Evolutionary conservation across 257 asterid species (phyloP).

Genomic region (Nicotiana sylvestris): DNA sequence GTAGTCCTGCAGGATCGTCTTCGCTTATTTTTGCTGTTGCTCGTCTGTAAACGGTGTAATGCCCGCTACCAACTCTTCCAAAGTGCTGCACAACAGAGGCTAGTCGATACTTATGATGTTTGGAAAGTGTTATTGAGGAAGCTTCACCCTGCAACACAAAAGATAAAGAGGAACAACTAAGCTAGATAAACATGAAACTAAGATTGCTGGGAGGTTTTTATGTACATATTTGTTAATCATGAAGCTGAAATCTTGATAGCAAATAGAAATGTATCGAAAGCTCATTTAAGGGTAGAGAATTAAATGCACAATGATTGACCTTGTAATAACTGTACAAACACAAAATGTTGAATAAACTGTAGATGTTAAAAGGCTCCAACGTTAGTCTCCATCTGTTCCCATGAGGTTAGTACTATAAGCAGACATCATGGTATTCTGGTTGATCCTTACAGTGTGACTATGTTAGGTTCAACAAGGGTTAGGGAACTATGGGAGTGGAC

Average conservation of each 20-base stretch:
- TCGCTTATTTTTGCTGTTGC: conserved; percentile 40
- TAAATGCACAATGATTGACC: not conserved
- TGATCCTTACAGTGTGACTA: not conserved
- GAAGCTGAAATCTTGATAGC: not conserved
- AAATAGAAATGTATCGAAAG: not conserved
- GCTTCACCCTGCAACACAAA: conserved; percentile 26
- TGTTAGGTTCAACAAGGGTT: not conserved
- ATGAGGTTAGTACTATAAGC: not conserved
- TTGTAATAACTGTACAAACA: not conserved
- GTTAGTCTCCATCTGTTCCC: not conserved
- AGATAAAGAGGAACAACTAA: not conserved
- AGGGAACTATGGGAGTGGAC: not conserved
- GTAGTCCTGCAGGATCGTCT: conserved; percentile 41
- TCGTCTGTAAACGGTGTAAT: conserved; percentile 79
- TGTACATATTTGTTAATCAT: not conserved
- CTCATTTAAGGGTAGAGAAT: not conserved
- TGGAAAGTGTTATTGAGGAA: conserved; percentile 1
- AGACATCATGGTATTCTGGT: not conserved
- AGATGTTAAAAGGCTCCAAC: not conserved
- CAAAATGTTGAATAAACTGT: not conserved
- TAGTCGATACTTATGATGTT: conserved; percentile 46
- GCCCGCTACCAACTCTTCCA: conserved; percentile 74
- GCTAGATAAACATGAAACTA: not conserved
- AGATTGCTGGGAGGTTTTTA: not conserved
- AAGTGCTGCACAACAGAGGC: conserved; percentile 82